Base-by-base conservation (phyloP, 805 yeast species). In the Kodamaea nitidulidarum region DNA sequence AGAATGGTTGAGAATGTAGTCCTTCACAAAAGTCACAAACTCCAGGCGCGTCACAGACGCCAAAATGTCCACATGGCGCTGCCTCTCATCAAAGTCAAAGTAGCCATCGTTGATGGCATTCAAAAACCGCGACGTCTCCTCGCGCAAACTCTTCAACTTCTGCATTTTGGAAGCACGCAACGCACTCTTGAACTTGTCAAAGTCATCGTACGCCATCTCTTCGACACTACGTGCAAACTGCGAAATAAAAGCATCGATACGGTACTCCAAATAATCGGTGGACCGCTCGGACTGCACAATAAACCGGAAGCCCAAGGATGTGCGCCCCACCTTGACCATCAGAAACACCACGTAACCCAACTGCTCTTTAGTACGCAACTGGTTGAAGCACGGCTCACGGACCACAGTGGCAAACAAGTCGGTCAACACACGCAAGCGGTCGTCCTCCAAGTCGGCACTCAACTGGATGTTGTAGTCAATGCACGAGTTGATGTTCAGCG, bases 321-420 rank as follows among this genome's bases (percentile, higher is more conserved):
- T 81, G 54, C 95, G 75, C 3, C 86, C 76, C 44, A 72, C 71
- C 44, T 83, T 68, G 17, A 75, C 65, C 0, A 95, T 85, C 32
- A 93, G 80, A 55, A 87, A 88, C 0, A 91, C 98, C 46, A 91
- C 88, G 54, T 91, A 91, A 2, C 98, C 98, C 22, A 91, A 71
- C 60, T 93, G 98, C 63, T 91, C 98, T 51, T 87, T 83, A 5
- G 98, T 91, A 61, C 98, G 76, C 42, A 91, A 71, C 46, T 84
- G 84, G 54, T 87, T 82, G 62, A 91, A 93, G 42, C 91, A 84
- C 4, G 96, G 97, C 56, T 91, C 97, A 48, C 76, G 78, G 36
- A 84, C 67, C 46, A 88, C 73, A 45, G 85, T 91, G 0, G 84
- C 76, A 34, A 87, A 61, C 38, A 91, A 62, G 36, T 82, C 87